Evolutionary conservation across 1,139 yeast species (phyloP).

Genomic region (Candida sanyaensis): DNA sequence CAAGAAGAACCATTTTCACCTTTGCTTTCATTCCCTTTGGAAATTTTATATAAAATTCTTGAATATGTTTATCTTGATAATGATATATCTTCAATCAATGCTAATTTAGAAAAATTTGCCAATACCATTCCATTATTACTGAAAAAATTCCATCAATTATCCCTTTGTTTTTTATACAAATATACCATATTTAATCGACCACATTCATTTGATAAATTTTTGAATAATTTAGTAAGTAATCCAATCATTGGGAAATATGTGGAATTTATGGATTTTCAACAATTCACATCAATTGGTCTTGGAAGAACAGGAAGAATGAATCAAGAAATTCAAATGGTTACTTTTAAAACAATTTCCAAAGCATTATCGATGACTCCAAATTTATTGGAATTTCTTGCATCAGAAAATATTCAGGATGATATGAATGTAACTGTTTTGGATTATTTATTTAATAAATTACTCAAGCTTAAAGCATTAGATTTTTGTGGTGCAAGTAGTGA

Average conservation of each 20-base stretch:
- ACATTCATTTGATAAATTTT: constrained; percentile 73
- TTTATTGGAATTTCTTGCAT: constrained; percentile 74
- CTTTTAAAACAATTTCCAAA: constrained; percentile 65
- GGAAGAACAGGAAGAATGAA: constrained; percentile 91
- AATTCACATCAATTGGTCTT: constrained; percentile 85
- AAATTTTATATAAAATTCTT: constrained; percentile 43
- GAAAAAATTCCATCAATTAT: constrained; percentile 35
- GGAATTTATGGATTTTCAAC: constrained; percentile 81
- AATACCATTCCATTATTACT: constrained; percentile 41
- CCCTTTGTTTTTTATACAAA: constrained; percentile 53
- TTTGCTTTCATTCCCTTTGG: constrained; percentile 35
- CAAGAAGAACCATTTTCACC: constrained; percentile 16
- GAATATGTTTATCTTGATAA: constrained; percentile 46
- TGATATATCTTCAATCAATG: constrained; percentile 39
- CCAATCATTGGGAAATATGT: constrained; percentile 65
- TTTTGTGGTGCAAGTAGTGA: constrained; percentile 86
- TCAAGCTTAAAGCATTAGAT: constrained; percentile 69
- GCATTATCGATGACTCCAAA: constrained; percentile 68
- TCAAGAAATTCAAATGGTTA: constrained; percentile 88
- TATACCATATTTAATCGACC: constrained; percentile 80
- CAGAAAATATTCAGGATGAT: constrained; percentile 87
- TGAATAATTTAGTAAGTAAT: constrained; percentile 53
- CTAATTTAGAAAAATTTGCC: constrained; percentile 44
- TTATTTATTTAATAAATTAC: constrained; percentile 59
- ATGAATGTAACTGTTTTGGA: constrained; percentile 63